These are phyloP conservation scores for Simplicillium aogashimaense DNA, from an alignment of 2,329 filamentous ascomycete genomes.

Conservation along the genomic window DNA sequence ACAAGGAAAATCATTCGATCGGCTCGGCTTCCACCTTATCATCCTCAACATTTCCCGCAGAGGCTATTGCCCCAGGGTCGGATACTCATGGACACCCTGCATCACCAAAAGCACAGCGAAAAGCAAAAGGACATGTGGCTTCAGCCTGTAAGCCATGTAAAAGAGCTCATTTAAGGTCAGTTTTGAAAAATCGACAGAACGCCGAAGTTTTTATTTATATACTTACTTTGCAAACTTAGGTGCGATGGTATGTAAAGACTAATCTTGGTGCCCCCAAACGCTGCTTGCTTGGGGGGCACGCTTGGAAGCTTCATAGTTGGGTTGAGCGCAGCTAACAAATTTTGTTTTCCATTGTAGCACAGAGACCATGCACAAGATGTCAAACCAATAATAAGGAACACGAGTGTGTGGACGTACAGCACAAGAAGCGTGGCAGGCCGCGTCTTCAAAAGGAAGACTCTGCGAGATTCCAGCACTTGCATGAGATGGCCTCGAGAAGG, in stretches of 20 bases:
- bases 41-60: too few species aligned
- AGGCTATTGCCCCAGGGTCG: conserved; percentile 14
- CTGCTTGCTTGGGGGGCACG: not conserved
- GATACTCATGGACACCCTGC: conserved; percentile 32
- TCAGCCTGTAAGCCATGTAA: conserved; percentile 83
- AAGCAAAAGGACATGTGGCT: conserved; percentile 72
- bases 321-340: not conserved
- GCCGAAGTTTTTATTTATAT: not conserved
- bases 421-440: conserved; percentile 75
- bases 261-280: too few species aligned
- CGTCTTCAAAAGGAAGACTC: conserved; percentile 63
- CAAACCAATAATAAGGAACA: conserved; percentile 72
- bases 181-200: conserved; percentile 5
- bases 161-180: conserved; percentile 64
- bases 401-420: conserved; percentile 71
- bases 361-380: conserved; percentile 71
- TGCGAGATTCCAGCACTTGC: conserved; percentile 32
- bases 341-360: conserved; percentile 36
- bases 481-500: conserved; percentile 36
- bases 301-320: too few species aligned
- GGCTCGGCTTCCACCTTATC: too few species aligned
- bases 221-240: conserved; percentile 21
- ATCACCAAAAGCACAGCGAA: conserved; percentile 53
- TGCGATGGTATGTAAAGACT: conserved; percentile 49
- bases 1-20: too few species aligned